Conservation (phyloP, 352 stramenopile genomes). For the Phytophthora capsici region DNA sequence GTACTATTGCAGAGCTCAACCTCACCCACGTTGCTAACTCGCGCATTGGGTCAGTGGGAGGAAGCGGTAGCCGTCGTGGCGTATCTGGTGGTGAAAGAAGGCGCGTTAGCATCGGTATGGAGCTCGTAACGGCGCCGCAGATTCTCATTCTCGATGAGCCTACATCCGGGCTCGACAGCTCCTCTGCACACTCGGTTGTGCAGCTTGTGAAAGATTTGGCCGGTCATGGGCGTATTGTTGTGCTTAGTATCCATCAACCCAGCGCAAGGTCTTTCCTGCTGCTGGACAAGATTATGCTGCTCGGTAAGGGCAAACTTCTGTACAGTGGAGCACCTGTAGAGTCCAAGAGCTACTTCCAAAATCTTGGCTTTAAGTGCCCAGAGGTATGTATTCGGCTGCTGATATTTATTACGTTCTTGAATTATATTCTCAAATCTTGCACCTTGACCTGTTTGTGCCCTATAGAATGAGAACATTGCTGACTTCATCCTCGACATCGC, state of each 20-base stretch:
- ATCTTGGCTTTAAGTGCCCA: slow-evolving; percentile 71
- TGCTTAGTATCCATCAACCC: slow-evolving; percentile 91
- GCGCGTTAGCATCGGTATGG: slow-evolving; percentile 93
- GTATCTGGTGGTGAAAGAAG: slow-evolving; percentile 94
- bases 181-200: slow-evolving; percentile 91
- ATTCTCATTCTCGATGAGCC: slow-evolving; percentile 93
- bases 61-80: slow-evolving; percentile 65
- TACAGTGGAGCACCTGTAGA: slow-evolving; percentile 61
- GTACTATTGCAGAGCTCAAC: slow-evolving; percentile 75
- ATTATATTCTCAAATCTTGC: slow-evolving; percentile 5
- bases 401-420: neutral
- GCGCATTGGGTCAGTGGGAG: slow-evolving; percentile 54
- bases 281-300: slow-evolving; percentile 91
- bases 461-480: slow-evolving; percentile 78
- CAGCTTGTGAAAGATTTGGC: slow-evolving; percentile 89
- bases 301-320: slow-evolving; percentile 82
- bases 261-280: slow-evolving; percentile 90
- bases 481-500: slow-evolving; percentile 86
- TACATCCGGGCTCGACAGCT: slow-evolving; percentile 93
- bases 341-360: slow-evolving; percentile 65
- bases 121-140: slow-evolving; percentile 91
- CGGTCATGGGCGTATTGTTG: slow-evolving; percentile 76
- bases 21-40: slow-evolving; percentile 69
- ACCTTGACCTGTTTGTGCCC: slow-evolving; percentile 2
- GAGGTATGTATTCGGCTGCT: slow-evolving; percentile 33